Evolutionary conservation across 768 basidiomycete species (phyloP).

Genomic region (Trametes meyenii): DNA sequence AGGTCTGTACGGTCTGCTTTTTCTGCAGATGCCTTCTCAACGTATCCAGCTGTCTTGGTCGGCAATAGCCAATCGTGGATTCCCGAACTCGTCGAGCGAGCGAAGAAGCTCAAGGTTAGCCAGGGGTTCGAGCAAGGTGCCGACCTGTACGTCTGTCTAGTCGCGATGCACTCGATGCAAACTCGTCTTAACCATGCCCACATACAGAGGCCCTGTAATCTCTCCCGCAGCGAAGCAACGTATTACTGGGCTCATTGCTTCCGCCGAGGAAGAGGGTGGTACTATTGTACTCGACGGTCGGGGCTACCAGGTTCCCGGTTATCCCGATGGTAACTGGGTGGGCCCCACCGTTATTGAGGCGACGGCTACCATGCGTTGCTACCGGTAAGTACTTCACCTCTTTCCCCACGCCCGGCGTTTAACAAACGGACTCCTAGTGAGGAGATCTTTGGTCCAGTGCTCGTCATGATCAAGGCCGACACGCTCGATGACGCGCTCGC

Average conservation of each 20-base stretch:
- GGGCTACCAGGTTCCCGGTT: slow-evolving; percentile 62
- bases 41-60: slow-evolving; percentile 67
- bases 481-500: slow-evolving; percentile 89
- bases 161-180: not conserved
- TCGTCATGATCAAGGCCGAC: slow-evolving; percentile 75
- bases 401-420: not conserved
- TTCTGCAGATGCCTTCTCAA: not conserved
- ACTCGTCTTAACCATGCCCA: not conserved
- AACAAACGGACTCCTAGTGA: slow-evolving; percentile 51
- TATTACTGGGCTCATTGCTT: slow-evolving; percentile 73
- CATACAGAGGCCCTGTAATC: slow-evolving; percentile 70
- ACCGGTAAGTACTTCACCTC: slow-evolving; percentile 58
- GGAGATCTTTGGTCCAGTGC: slow-evolving; percentile 94
- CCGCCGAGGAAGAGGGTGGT: slow-evolving; percentile 80
- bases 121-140: slow-evolving; percentile 89
- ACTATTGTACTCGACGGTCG: slow-evolving; percentile 88
- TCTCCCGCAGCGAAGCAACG: slow-evolving; percentile 82
- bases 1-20: slow-evolving; percentile 47
- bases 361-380: slow-evolving; percentile 81
- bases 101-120: slow-evolving; percentile 76
- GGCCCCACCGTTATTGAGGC: slow-evolving; percentile 91
- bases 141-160: slow-evolving; percentile 82
- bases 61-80: slow-evolving; percentile 82
- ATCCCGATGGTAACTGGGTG: slow-evolving; percentile 90
- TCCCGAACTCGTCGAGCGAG: slow-evolving; percentile 82